A percentile compares a stretch with the other conserved stretches of the same genome.
These are phyloP conservation scores for Pseudoscleropodium purum DNA, from an alignment of 225 moss, liverwort and hornwort species.

Conservation along the genomic window DNA sequence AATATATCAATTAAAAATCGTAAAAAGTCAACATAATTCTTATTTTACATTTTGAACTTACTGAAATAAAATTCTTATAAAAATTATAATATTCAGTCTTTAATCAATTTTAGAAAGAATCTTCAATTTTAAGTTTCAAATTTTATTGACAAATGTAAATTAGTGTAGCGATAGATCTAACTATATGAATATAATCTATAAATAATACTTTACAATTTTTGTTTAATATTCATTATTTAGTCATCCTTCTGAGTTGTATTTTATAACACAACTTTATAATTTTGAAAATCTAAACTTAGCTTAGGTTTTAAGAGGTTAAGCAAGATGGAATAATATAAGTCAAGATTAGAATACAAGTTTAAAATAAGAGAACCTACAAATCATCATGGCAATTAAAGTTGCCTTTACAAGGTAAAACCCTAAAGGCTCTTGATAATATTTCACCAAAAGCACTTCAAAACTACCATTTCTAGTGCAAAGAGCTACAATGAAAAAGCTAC, in stretches of 20 bases:
- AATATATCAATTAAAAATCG: not conserved
- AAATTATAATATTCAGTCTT: not conserved
- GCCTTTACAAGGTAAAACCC: not conserved
- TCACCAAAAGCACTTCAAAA: not conserved
- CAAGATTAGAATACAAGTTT: not conserved
- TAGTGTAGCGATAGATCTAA: not conserved
- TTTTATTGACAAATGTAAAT: not conserved
- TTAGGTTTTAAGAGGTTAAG: too few relatives aligned
- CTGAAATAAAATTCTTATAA: not conserved
- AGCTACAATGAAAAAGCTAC: not conserved
- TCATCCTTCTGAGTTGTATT: not conserved
- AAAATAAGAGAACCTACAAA: not conserved
- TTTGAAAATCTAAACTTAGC: not conserved
- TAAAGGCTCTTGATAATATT: too few relatives aligned
- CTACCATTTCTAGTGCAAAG: not conserved
- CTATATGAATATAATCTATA: not conserved
- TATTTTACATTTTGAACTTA: not conserved
- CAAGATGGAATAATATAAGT: not conserved
- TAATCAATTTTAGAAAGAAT: not conserved
- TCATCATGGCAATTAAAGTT: not conserved
- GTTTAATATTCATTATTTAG: not conserved
- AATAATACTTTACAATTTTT: not conserved
- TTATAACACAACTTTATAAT: not conserved
- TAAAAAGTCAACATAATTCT: not conserved
- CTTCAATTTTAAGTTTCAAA: not conserved